Conservation (phyloP, 257 asterid genomes). For the Agastache rugosa region DNA sequence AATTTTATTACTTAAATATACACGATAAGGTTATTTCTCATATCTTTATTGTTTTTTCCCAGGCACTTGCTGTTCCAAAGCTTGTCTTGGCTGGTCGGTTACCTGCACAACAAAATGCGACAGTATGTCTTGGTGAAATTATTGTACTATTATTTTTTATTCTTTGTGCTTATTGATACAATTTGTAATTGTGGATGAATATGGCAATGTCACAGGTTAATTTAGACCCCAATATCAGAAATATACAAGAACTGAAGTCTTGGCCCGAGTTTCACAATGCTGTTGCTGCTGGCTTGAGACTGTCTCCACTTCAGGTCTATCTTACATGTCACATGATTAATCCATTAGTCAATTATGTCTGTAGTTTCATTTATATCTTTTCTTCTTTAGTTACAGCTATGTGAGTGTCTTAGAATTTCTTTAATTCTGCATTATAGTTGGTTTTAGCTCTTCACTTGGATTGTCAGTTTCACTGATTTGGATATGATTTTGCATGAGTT, state of each 20-base stretch:
- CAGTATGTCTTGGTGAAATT: slow-evolving; percentile 53
- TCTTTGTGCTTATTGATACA: slow-evolving; percentile 27
- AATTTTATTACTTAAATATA: slow-evolving; percentile 8
- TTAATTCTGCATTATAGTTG: slow-evolving; percentile 22
- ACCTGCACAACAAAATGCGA: slow-evolving; percentile 98
- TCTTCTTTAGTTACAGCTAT: slow-evolving; percentile 15
- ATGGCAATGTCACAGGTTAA: slow-evolving; percentile 66
- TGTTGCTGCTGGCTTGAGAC: slow-evolving; percentile 96
- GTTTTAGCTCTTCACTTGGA: slow-evolving; percentile 26
- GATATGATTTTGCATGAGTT: slow-evolving; percentile 27
- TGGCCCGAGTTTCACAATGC: slow-evolving; percentile 99
- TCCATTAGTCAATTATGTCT: slow-evolving; percentile 16
- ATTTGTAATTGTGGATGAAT: slow-evolving; percentile 29
- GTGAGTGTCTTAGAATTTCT: not conserved
- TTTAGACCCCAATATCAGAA: slow-evolving; percentile 84
- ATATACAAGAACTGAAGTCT: slow-evolving; percentile 82
- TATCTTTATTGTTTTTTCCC: slow-evolving; percentile 33
- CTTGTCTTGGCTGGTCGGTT: slow-evolving; percentile 97
- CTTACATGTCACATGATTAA: slow-evolving; percentile 22
- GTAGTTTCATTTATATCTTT: slow-evolving; percentile 16
- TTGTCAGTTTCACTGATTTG: not conserved
- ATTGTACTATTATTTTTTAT: slow-evolving; percentile 17
- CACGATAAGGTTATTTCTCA: slow-evolving; percentile 5
- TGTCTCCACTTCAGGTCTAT: slow-evolving; percentile 89
- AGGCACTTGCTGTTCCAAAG: slow-evolving; percentile 96